These are phyloP conservation scores for Phytopythium ostracodes DNA, from an alignment of 352 stramenopile species.

Conservation along the genomic window DNA sequence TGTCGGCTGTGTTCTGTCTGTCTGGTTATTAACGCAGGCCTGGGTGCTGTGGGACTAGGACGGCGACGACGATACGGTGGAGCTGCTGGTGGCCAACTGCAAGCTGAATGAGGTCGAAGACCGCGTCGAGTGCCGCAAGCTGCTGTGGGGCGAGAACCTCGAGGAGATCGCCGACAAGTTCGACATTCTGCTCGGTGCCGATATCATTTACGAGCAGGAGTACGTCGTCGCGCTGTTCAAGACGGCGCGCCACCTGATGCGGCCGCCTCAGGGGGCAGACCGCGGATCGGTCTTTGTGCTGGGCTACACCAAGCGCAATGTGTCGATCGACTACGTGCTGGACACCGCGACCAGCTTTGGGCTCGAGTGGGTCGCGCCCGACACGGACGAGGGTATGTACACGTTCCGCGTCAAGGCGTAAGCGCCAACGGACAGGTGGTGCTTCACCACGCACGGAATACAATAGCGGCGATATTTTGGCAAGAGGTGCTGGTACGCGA, in stretches of 20 bases:
- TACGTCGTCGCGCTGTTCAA: constrained; percentile 51
- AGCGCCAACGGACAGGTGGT: background rate
- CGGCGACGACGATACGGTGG: constrained; percentile 48
- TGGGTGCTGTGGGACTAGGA: constrained; percentile 14
- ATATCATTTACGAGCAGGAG: constrained; percentile 67
- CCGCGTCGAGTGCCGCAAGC: constrained; percentile 36
- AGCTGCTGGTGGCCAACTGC: constrained; percentile 45
- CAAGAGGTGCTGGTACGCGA: background rate
- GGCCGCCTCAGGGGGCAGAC: constrained; percentile 12
- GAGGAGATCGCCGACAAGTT: constrained; percentile 41
- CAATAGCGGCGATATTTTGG: constrained; percentile 1
- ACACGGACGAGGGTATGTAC: constrained; percentile 54
- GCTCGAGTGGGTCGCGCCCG: constrained; percentile 53
- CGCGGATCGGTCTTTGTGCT: constrained; percentile 40
- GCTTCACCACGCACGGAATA: background rate
- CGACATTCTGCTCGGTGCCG: constrained; percentile 47
- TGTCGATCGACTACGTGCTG: constrained; percentile 63
- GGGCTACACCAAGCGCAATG: constrained; percentile 63
- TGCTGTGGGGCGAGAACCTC: constrained; percentile 44
- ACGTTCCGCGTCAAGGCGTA: constrained; percentile 36
- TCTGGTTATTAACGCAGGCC: background rate
- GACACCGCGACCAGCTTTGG: constrained; percentile 46
- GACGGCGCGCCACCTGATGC: constrained; percentile 41
- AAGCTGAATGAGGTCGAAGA: constrained; percentile 43
- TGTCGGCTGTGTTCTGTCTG: too few relatives aligned